Evolutionary conservation across 2,329 filamentous ascomycete species (phyloP).

Genomic region (Cladobotryum protrusum): DNA sequence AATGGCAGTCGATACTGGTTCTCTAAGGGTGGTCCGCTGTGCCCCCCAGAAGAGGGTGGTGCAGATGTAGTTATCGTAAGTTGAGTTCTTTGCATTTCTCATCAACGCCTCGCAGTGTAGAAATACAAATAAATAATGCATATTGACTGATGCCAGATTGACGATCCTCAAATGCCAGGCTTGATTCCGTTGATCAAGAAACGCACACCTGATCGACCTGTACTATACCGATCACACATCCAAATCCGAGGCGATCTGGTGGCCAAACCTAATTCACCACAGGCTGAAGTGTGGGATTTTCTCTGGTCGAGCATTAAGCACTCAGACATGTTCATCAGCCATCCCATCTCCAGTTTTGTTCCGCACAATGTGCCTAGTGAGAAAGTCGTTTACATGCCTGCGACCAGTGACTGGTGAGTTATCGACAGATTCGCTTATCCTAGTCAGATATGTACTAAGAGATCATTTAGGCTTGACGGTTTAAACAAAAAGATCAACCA

Average conservation of each 20-base stretch:
- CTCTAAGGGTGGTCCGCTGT: constrained; percentile 59
- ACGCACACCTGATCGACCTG: constrained; percentile 62
- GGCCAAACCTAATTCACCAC: constrained; percentile 55
- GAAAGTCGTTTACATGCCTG: constrained; percentile 69
- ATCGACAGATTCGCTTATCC: too few relatives aligned
- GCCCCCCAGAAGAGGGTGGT: constrained; percentile 59
- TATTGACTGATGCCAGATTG: constrained; percentile 43
- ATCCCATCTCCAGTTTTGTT: constrained; percentile 71
- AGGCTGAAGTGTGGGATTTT: constrained; percentile 68
- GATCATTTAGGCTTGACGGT: constrained; percentile 53
- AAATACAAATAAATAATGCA: background rate
- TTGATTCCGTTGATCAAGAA: constrained; percentile 71
- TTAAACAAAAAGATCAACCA: constrained; percentile 67
- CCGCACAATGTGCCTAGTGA: constrained; percentile 59
- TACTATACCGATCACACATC: constrained; percentile 78
- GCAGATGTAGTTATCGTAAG: constrained; percentile 65
- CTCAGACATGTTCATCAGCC: constrained; percentile 75
- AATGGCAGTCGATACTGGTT: constrained; percentile 75
- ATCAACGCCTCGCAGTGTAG: background rate
- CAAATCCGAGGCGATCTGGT: constrained; percentile 73
- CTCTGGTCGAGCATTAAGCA: constrained; percentile 65
- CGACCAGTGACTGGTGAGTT: constrained; percentile 64
- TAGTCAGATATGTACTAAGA: background rate
- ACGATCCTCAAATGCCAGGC: constrained; percentile 79
- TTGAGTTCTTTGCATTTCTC: constrained; percentile 6